Conservation (phyloP, 352 stramenopile genomes). For the Thraustochytrium sp. region DNA sequence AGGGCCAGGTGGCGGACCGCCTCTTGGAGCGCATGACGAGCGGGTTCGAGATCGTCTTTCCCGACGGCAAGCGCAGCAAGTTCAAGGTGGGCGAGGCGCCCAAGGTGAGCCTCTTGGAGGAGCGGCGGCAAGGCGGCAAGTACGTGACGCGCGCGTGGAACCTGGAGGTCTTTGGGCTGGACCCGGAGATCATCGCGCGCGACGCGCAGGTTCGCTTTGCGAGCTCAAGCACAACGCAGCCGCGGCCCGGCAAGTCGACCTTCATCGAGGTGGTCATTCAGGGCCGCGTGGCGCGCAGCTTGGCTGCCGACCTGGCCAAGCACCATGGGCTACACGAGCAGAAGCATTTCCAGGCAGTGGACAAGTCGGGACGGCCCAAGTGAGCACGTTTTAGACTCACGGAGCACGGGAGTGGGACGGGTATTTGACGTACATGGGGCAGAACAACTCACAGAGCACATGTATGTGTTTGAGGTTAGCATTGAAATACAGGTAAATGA, state of each 20-base stretch:
- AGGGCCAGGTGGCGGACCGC: neutral
- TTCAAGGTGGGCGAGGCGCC: neutral
- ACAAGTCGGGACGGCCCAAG: slow-evolving; percentile 7
- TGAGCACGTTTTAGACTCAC: no score
- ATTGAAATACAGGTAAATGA: neutral
- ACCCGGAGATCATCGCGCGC: neutral
- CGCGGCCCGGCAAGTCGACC: neutral
- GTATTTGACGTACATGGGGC: no score
- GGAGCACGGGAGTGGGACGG: no score
- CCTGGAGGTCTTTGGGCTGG: slow-evolving; percentile 10
- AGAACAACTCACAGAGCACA: no score
- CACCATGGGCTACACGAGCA: slow-evolving; percentile 7
- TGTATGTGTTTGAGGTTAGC: no score
- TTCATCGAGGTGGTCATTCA: slow-evolving; percentile 10
- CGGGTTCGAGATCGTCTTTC: neutral
- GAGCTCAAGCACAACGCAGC: neutral
- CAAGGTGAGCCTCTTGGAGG: neutral
- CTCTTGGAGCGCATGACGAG: neutral
- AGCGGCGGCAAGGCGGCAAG: slow-evolving; percentile 12
- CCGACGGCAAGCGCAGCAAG: neutral
- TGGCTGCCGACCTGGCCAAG: neutral
- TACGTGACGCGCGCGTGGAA: neutral
- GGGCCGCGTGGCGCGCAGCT: neutral
- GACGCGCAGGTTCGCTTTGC: neutral
- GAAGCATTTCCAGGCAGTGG: neutral